Evolutionary conservation across 331 rosid genomes (phyloP).

Genomic region (Erythrophleum ivorense): DNA sequence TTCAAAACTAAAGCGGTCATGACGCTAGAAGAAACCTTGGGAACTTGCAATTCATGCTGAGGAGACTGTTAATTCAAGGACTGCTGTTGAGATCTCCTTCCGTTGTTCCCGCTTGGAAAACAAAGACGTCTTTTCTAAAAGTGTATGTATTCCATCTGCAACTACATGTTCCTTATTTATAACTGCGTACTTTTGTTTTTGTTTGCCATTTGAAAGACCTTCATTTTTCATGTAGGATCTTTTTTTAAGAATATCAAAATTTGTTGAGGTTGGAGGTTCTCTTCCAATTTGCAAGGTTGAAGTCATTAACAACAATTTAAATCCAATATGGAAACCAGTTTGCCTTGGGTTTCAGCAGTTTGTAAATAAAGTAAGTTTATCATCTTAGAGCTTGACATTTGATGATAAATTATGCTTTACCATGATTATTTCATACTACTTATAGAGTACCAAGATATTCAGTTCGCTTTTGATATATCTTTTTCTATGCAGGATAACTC

Average conservation of each 20-base stretch:
- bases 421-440: slow-evolving; percentile 11
- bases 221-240: slow-evolving; percentile 64
- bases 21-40: slow-evolving; percentile 58
- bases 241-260: slow-evolving; percentile 74
- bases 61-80: slow-evolving; percentile 72
- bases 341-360: slow-evolving; percentile 64
- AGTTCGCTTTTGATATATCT: slow-evolving; percentile 3
- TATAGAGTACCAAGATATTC: slow-evolving; percentile 1
- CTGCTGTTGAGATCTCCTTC: slow-evolving; percentile 61
- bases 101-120: slow-evolving; percentile 81
- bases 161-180: neutral
- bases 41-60: slow-evolving; percentile 75
- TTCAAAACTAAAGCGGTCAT: slow-evolving; percentile 48
- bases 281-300: slow-evolving; percentile 90
- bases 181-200: slow-evolving; percentile 5
- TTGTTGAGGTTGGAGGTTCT: slow-evolving; percentile 72
- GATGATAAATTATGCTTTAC: slow-evolving; percentile 10
- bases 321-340: slow-evolving; percentile 83
- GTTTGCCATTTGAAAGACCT: neutral
- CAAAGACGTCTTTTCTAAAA: slow-evolving; percentile 74
- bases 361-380: slow-evolving; percentile 71
- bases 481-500: slow-evolving; percentile 70
- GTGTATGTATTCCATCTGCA: slow-evolving; percentile 44
- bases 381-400: slow-evolving; percentile 21
- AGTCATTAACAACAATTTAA: slow-evolving; percentile 67